phyloP scores from a whole-genome alignment of 257 asterid species.

The Paraleonurus japonicus region DNA sequence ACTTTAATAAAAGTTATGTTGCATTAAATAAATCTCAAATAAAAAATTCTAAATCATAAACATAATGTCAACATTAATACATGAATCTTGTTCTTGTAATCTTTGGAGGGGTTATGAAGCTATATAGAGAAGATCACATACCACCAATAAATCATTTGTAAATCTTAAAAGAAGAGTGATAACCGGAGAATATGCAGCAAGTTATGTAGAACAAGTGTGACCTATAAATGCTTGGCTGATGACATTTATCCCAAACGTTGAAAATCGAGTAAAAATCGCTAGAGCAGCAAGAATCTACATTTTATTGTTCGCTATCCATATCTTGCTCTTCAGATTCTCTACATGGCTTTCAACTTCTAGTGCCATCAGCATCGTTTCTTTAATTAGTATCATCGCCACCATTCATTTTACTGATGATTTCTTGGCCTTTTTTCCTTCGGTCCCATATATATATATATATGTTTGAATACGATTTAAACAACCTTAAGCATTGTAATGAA shows the following conservation, averaged over 20 bases:
- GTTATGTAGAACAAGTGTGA: background rate
- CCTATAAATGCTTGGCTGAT: background rate
- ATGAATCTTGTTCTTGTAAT: too few species aligned
- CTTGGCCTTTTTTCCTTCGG: too few species aligned
- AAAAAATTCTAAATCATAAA: too few species aligned
- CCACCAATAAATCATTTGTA: background rate
- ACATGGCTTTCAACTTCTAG: background rate
- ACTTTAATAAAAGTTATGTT: too few species aligned
- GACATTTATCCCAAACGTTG: background rate
- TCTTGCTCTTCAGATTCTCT: background rate
- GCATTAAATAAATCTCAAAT: too few species aligned
- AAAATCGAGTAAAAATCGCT: background rate
- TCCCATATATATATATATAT: too few species aligned
- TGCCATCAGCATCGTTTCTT: background rate
- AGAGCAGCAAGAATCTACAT: background rate
- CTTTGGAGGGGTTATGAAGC: too few species aligned
- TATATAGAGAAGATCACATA: background rate
- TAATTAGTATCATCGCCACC: background rate
- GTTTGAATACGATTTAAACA: too few species aligned
- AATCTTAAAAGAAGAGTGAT: background rate
- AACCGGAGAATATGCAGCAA: background rate
- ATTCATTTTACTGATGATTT: background rate
- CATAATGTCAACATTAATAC: too few species aligned
- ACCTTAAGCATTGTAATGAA: too few species aligned
- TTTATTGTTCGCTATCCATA: background rate